Evolutionary conservation across 2,329 filamentous ascomycete genomes (phyloP), one percentile per base, ranked within the genome.

Genomic region (Beauveria sp.): DNA sequence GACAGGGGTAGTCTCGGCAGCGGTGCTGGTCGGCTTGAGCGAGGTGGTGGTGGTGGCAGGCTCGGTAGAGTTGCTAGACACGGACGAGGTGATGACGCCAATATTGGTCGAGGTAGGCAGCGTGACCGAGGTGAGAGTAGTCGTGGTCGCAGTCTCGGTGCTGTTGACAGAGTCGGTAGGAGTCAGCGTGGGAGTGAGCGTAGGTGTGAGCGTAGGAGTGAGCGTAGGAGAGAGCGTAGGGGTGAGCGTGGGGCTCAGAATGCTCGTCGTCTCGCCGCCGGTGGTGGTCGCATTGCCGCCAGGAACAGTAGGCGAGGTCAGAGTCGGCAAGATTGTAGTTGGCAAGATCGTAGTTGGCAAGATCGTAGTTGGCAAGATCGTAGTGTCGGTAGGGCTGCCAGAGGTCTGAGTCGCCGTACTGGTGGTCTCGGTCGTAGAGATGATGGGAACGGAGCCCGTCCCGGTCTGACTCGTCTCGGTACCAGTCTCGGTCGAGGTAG

Each of bases 311-410:
- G 61, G 40, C 24, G 54, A 34, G 52, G 46, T 62, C 20, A 58
- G 14, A 3, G 54, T 61, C 47, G 16, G 60, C 55, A 38, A 45
- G 45, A 14, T 58, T 52, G n/a, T 50, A 26, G 63, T 58, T 4
- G 28, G 28, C 28, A 30, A 10, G 3, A 30, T 30, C 2, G 28
- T 30, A 30, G 28, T 61, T 38, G 16, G 60, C 55, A 30, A 10
- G 3, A 30, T 30, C 2, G 28, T 30, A 30, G 28, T 61, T 38
- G 16, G 60, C 55, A 38, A 45, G 38, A 14, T 58, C 58, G n/a
- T 50, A 26, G 63, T 58, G 43, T 65, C 64, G 10, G 63, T 64
- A 55, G 64, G 61, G 14, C 62, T 40, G 58, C 38, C 63, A 8
- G 63, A 58, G 20, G 63, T 58, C 20, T n/a, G 16, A 40, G 47